phyloP scores from a whole-genome alignment of 768 basidiomycete species.

The Ramaria rubella region DNA sequence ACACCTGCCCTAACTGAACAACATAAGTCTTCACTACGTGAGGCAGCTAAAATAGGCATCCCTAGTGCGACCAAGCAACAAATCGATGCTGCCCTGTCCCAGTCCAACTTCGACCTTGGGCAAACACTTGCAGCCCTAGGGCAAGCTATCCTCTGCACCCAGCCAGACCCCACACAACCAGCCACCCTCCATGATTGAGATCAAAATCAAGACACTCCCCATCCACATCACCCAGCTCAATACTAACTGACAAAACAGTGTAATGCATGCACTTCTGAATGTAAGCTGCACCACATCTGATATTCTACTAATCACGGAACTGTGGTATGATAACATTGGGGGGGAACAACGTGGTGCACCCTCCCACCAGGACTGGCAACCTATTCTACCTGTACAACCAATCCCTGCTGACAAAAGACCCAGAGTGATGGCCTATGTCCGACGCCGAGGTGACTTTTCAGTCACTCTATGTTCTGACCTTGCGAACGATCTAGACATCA shows the following conservation, averaged over 20 bases:
- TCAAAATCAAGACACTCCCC: background rate
- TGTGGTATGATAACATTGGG: background rate
- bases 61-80: background rate
- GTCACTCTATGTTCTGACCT: constrained; percentile 22
- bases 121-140: background rate
- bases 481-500: background rate
- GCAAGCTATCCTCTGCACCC: background rate
- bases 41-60: too few relatives aligned
- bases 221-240: background rate
- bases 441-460: constrained; percentile 17
- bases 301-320: background rate
- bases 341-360: background rate
- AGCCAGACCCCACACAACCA: background rate
- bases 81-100: background rate
- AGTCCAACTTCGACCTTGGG: background rate
- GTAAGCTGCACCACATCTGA: background rate
- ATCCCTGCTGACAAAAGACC: constrained; percentile 21
- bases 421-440: too few relatives aligned
- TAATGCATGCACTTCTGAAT: background rate
- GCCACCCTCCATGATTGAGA: background rate
- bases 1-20: background rate
- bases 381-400: too few relatives aligned
- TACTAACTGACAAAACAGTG: background rate
- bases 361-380: background rate
- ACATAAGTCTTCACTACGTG: background rate